Evolutionary conservation across 2,329 filamentous ascomycete genomes (phyloP).

Genomic region (Cytospora piceicola): DNA sequence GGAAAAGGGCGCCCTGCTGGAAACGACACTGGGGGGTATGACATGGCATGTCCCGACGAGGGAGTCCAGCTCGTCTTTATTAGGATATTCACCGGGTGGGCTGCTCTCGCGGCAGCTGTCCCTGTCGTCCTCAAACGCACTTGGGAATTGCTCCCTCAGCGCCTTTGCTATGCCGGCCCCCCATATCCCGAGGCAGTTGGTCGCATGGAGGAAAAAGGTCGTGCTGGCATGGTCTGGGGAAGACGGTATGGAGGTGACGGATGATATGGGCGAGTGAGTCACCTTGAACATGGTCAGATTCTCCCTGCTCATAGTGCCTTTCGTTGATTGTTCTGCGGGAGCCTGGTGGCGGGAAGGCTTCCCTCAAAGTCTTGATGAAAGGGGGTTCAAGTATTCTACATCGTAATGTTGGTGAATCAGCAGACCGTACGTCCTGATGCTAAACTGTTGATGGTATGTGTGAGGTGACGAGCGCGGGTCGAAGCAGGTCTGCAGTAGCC

Average conservation of each 20-base stretch:
- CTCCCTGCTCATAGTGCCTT: background rate
- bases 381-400: background rate
- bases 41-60: constrained; percentile 38
- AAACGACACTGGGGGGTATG: constrained; percentile 37
- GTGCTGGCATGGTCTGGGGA: background rate
- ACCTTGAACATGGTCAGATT: background rate
- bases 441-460: too few relatives aligned
- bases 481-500: too few relatives aligned
- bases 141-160: constrained; percentile 36
- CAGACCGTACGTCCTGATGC: background rate
- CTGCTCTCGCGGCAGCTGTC: constrained; percentile 12
- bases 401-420: background rate
- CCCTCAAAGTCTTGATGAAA: background rate
- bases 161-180: constrained; percentile 39
- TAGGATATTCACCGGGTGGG: constrained; percentile 7
- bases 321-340: background rate
- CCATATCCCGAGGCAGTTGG: constrained; percentile 40
- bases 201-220: constrained; percentile 38
- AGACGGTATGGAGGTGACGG: constrained; percentile 4
- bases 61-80: constrained; percentile 31
- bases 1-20: constrained; percentile 33
- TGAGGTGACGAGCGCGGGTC: too few relatives aligned
- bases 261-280: background rate
- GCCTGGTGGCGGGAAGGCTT: background rate
- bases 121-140: constrained; percentile 31